Conservation (phyloP, 352 stramenopile genomes). For the Phytopythium aichiense region DNA sequence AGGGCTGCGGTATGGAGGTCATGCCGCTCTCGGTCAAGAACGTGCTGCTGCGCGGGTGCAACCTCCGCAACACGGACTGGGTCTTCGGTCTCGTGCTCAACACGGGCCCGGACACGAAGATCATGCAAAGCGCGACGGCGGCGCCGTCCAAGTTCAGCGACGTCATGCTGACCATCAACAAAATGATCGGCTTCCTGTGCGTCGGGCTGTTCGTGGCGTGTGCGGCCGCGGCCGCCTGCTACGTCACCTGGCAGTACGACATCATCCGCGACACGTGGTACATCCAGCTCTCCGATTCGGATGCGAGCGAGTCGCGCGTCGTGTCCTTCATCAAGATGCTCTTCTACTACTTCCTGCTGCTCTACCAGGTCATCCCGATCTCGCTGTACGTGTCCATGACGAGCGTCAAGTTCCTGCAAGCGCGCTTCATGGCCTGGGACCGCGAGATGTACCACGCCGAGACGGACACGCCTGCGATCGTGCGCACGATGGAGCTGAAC, state of each 20-base stretch:
- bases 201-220: constrained; percentile 62
- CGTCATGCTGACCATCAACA: constrained; percentile 78
- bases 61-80: constrained; percentile 87
- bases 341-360: constrained; percentile 91
- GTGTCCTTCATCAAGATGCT: constrained; percentile 84
- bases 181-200: constrained; percentile 76
- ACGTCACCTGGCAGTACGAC: constrained; percentile 75
- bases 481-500: constrained; percentile 87
- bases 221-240: constrained; percentile 59
- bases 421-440: constrained; percentile 85
- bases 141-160: constrained; percentile 84
- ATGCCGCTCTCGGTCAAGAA: constrained; percentile 84
- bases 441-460: constrained; percentile 89
- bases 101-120: constrained; percentile 90
- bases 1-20: constrained; percentile 61
- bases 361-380: constrained; percentile 92
- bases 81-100: constrained; percentile 87
- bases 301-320: constrained; percentile 35
- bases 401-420: constrained; percentile 87
- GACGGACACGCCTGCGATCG: constrained; percentile 86
- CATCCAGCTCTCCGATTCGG: constrained; percentile 38
- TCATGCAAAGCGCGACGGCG: constrained; percentile 80
- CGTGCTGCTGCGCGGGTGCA: constrained; percentile 86
- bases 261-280: constrained; percentile 76
- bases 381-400: constrained; percentile 93